phyloP scores from a whole-genome alignment of 208 protist species.

The Acanthamoeba healyi region DNA sequence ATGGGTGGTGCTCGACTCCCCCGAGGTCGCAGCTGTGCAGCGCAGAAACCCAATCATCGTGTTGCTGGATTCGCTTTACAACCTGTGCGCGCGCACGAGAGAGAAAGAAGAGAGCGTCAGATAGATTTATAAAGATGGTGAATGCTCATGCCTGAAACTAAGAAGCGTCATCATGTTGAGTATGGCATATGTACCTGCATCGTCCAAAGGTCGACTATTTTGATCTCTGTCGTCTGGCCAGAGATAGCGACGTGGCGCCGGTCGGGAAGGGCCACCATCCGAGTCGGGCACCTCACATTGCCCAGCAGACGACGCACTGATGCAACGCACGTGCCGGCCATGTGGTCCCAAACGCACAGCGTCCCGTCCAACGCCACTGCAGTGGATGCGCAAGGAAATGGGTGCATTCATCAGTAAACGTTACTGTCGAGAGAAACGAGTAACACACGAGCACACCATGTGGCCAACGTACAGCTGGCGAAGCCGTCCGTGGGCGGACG shows the following conservation, averaged over 20 bases:
- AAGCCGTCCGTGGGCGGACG: conserved; percentile 1
- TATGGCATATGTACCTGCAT: background rate
- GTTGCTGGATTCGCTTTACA: conserved; percentile 24
- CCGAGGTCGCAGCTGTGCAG: conserved; percentile 64
- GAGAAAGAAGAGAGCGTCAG: too few relatives aligned
- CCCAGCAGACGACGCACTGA: background rate
- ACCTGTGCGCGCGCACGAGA: background rate
- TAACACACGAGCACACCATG: background rate
- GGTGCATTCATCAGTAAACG: background rate
- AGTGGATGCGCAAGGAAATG: background rate
- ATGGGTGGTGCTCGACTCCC: conserved; percentile 35
- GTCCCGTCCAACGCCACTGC: conserved; percentile 44
- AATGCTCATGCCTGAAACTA: background rate
- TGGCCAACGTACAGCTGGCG: conserved; percentile 14
- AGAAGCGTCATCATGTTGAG: background rate
- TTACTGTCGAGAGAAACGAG: background rate
- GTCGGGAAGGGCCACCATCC: conserved; percentile 52
- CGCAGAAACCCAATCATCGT: conserved; percentile 9
- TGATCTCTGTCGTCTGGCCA: conserved; percentile 23
- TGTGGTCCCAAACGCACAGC: conserved; percentile 56
- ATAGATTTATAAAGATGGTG: too few relatives aligned
- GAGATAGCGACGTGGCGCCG: conserved; percentile 29
- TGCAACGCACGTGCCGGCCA: conserved; percentile 8
- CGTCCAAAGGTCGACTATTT: conserved; percentile 63
- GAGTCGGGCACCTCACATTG: background rate